phyloP scores from a whole-genome alignment of 495 filamentous ascomycete genomes.

The Penicillium diatomitis region DNA sequence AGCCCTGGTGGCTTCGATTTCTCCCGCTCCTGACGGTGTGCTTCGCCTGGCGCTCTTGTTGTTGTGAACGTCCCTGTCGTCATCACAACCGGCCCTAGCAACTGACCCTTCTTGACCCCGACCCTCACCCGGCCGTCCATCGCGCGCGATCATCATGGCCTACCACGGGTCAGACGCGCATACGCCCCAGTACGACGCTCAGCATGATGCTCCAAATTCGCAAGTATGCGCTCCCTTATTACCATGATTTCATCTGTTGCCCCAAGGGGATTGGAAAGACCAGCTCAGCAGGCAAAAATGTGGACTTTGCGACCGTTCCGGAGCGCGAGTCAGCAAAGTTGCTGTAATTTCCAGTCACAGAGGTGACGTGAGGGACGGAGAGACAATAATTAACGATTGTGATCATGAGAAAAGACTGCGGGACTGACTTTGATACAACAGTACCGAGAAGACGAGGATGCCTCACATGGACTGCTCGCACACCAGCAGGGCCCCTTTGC shows the following conservation, averaged over 20 bases:
- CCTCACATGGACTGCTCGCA: constrained; percentile 63
- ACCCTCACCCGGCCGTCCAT: constrained; percentile 5
- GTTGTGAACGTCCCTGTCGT: no score
- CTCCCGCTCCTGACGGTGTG: no score
- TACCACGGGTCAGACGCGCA: constrained; percentile 37
- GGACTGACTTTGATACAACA: neutral
- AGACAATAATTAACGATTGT: no score
- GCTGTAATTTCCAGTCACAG: no score
- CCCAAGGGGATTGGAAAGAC: neutral
- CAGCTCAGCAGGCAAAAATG: no score
- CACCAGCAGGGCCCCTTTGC: constrained; percentile 51
- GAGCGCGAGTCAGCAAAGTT: no score
- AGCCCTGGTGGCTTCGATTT: no score
- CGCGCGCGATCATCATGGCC: constrained; percentile 41
- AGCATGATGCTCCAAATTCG: constrained; percentile 52
- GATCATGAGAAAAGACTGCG: no score
- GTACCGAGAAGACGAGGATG: constrained; percentile 62
- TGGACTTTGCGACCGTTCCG: no score
- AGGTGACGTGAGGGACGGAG: no score
- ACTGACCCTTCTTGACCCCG: neutral
- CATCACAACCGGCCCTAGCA: neutral
- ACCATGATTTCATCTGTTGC: neutral
- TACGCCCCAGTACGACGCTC: constrained; percentile 34
- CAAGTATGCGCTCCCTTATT: constrained; percentile 9
- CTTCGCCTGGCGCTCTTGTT: no score